A percentile compares a stretch with the other conserved stretches of the same genome.
Evolutionary conservation across 2,329 filamentous ascomycete genomes (phyloP).

Genomic region (Coniella vitis): DNA sequence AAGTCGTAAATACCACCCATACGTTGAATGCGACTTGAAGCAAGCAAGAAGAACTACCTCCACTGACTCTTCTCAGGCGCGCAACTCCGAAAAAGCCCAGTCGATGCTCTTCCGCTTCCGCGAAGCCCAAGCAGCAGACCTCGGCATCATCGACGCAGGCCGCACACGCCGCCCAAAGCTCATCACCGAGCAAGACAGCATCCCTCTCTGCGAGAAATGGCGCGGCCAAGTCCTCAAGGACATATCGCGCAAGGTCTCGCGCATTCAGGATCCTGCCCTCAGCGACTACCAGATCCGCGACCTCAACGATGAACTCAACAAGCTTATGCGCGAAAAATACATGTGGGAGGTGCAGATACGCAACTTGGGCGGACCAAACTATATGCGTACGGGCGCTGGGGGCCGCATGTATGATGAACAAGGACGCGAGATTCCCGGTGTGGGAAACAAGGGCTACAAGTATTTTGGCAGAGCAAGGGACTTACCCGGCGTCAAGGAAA

Average conservation of each 20-base stretch:
- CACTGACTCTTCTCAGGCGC: conserved; percentile 56
- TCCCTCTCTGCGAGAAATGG: conserved; percentile 94
- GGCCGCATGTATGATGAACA: conserved; percentile 67
- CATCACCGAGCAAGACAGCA: conserved; percentile 78
- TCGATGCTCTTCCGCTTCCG: conserved; percentile 99
- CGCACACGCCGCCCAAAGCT: conserved; percentile 84
- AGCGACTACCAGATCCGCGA: conserved; percentile 96
- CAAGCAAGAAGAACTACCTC: too few species aligned
- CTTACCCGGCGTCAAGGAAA: conserved; percentile 88
- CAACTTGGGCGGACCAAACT: conserved; percentile 93
- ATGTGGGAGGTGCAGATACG: conserved; percentile 98
- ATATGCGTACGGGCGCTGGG: conserved; percentile 55
- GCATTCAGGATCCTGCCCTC: conserved; percentile 87
- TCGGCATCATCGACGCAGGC: conserved; percentile 91
- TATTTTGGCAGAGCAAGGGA: conserved; percentile 91
- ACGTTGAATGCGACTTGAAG: too few species aligned
- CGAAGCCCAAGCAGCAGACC: conserved; percentile 89
- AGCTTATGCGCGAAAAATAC: conserved; percentile 97
- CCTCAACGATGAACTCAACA: conserved; percentile 98
- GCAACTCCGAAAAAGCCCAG: conserved; percentile 97
- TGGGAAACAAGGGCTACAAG: conserved; percentile 82
- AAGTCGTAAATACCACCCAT: not conserved
- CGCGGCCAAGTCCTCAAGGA: conserved; percentile 95
- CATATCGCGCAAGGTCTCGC: conserved; percentile 91
- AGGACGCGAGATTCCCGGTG: conserved; percentile 62